phyloP scores from a whole-genome alignment of 2,329 filamentous ascomycete genomes.

The Aspergillus sergii region DNA sequence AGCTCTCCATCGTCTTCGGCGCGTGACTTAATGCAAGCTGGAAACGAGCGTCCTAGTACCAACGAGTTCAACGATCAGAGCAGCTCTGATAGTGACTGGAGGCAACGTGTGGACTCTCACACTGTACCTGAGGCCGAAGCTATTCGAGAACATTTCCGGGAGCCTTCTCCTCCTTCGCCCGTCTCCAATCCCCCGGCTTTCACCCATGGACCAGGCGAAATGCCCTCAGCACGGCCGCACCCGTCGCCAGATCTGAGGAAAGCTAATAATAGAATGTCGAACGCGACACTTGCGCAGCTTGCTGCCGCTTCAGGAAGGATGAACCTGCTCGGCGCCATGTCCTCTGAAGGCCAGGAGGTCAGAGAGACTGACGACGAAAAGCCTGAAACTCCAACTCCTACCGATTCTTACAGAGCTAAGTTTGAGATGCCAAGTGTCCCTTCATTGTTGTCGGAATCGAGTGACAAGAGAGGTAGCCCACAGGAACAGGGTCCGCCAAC shows the following conservation, averaged over 20 bases:
- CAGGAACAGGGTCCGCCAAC: conserved; percentile 26
- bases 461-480: conserved; percentile 25
- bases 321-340: conserved; percentile 38
- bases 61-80: conserved; percentile 38
- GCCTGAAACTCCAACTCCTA: conserved; percentile 44
- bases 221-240: conserved; percentile 70
- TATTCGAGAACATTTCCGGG: conserved; percentile 37
- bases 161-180: conserved; percentile 69
- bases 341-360: conserved; percentile 43
- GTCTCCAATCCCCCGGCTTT: conserved; percentile 80
- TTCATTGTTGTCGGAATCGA: conserved; percentile 7
- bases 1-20: conserved; percentile 41
- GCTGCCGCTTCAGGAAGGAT: conserved; percentile 66
- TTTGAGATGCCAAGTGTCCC: conserved; percentile 7
- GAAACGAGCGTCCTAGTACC: conserved; percentile 24
- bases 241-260: conserved; percentile 76
- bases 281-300: conserved; percentile 78
- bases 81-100: conserved; percentile 44
- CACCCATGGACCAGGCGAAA: conserved; percentile 70
- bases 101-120: conserved; percentile 22
- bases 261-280: conserved; percentile 82
- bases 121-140: conserved; percentile 24
- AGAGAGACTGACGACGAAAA: conserved; percentile 37
- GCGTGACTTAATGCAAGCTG: conserved; percentile 33
- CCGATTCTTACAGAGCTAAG: conserved; percentile 23